These are phyloP conservation scores for Xylariaceae sp. DNA, from an alignment of 2,329 filamentous ascomycete genomes.

Conservation along the genomic window DNA sequence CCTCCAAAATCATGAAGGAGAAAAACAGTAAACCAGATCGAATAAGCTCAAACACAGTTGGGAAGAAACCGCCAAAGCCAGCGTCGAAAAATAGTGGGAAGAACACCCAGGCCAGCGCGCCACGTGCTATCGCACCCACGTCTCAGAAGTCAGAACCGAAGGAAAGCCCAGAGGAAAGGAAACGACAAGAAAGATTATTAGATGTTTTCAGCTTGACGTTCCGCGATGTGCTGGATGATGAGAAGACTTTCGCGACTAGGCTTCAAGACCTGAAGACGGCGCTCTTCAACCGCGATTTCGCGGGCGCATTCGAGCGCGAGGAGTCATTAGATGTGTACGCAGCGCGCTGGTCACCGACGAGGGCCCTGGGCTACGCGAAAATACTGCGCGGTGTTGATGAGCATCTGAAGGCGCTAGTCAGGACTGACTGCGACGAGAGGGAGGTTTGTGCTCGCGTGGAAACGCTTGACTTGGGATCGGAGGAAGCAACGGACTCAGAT, in stretches of 20 bases:
- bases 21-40: too few relatives aligned
- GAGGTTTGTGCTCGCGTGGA: background rate
- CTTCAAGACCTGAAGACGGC: conserved; percentile 83
- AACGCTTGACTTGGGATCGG: background rate
- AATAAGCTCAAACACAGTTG: conserved; percentile 4
- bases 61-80: conserved; percentile 2
- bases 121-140: background rate
- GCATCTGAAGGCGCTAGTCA: conserved; percentile 6
- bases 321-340: conserved; percentile 75
- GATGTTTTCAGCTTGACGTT: conserved; percentile 47
- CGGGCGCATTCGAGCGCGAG: conserved; percentile 67
- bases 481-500: background rate
- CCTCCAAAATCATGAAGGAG: too few relatives aligned
- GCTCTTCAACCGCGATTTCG: conserved; percentile 82
- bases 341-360: conserved; percentile 82
- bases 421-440: background rate
- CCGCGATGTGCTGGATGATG: conserved; percentile 42
- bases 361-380: conserved; percentile 74
- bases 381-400: conserved; percentile 42
- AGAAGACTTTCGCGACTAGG: conserved; percentile 43
- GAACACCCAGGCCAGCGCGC: background rate
- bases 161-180: conserved; percentile 4
- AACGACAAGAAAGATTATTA: conserved; percentile 22
- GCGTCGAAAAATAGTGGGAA: conserved; percentile 3
- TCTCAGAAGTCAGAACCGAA: background rate